A percentile compares a stretch with the other conserved stretches of the same genome.
Evolutionary conservation across 2,329 filamentous ascomycete genomes (phyloP).

Genomic region (Ophiosphaerella korrae): DNA sequence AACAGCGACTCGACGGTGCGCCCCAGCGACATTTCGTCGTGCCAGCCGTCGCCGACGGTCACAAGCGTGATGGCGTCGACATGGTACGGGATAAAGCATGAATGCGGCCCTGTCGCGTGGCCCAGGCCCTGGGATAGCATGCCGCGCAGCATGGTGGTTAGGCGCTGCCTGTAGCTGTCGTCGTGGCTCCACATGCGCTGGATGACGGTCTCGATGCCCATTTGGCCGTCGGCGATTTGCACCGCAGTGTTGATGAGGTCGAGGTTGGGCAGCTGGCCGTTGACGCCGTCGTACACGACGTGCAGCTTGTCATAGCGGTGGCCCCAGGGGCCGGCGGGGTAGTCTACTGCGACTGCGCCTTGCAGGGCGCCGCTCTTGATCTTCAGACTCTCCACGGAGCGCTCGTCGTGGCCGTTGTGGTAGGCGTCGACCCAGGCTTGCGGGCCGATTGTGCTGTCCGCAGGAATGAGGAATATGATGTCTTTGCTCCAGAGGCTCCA

Average conservation of each 20-base stretch:
- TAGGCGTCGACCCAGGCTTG: conserved; percentile 99
- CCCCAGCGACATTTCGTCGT: conserved; percentile 96
- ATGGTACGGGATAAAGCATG: conserved; percentile 96
- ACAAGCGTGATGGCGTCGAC: conserved; percentile 94
- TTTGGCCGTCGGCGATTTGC: conserved; percentile 84
- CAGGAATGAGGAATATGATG: conserved; percentile 87
- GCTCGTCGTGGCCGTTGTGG: conserved; percentile 81
- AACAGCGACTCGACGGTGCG: conserved; percentile 88
- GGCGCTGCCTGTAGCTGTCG: conserved; percentile 78
- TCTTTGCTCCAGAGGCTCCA: conserved; percentile 99
- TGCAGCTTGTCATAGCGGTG: conserved; percentile 86
- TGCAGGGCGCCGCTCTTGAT: conserved; percentile 94
- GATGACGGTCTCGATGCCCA: conserved; percentile 82
- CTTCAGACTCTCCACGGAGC: conserved; percentile 73
- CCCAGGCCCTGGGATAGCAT: conserved; percentile 93
- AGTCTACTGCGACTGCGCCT: conserved; percentile 91
- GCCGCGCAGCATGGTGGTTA: conserved; percentile 86
- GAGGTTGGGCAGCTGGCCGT: conserved; percentile 92
- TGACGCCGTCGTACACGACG: conserved; percentile 92
- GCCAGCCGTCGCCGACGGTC: conserved; percentile 88
- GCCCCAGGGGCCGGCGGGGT: conserved; percentile 71
- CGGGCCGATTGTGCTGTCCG: conserved; percentile 86
- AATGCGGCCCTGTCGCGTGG: conserved; percentile 87
- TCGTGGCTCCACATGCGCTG: conserved; percentile 83
- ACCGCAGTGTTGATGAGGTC: conserved; percentile 95